These are phyloP conservation scores for Pleurozium schreberi DNA, from an alignment of 225 moss, liverwort and hornwort genomes.

Conservation along the genomic window DNA sequence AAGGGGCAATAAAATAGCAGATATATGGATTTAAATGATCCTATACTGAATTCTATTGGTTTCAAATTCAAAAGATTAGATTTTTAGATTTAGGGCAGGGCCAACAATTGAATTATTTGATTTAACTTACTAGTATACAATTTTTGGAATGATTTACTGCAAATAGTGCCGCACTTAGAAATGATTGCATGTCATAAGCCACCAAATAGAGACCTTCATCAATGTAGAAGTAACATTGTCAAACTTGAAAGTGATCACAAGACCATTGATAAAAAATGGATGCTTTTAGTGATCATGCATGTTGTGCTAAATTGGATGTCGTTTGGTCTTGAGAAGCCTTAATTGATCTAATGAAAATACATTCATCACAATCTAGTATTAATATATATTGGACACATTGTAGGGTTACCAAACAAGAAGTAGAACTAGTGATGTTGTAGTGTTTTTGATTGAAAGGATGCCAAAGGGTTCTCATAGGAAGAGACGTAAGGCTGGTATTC, in stretches of 20 bases:
- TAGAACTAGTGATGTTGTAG: too few relatives aligned
- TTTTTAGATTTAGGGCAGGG: too few relatives aligned
- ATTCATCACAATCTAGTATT: too few relatives aligned
- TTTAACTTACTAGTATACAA: not conserved
- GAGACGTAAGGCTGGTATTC: too few relatives aligned
- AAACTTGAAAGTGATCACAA: not conserved
- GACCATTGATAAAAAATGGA: not conserved
- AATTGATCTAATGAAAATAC: too few relatives aligned
- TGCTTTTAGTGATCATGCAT: too few relatives aligned
- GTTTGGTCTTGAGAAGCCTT: too few relatives aligned
- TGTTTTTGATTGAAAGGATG: too few relatives aligned
- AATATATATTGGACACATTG: too few relatives aligned
- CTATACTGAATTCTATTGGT: not conserved
- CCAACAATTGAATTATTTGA: accelerated
- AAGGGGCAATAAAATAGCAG: accelerated
- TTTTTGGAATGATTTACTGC: not conserved
- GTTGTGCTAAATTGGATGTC: too few relatives aligned
- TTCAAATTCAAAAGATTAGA: not conserved
- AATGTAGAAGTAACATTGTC: not conserved
- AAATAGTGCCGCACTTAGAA: accelerated
- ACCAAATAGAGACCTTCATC: not conserved
- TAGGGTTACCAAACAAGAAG: too few relatives aligned
- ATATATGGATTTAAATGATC: not conserved
- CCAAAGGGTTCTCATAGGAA: too few relatives aligned
- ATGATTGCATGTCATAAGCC: not conserved